Conservation (phyloP, 106 monocot genomes). For the Narthecium ossifragum region DNA sequence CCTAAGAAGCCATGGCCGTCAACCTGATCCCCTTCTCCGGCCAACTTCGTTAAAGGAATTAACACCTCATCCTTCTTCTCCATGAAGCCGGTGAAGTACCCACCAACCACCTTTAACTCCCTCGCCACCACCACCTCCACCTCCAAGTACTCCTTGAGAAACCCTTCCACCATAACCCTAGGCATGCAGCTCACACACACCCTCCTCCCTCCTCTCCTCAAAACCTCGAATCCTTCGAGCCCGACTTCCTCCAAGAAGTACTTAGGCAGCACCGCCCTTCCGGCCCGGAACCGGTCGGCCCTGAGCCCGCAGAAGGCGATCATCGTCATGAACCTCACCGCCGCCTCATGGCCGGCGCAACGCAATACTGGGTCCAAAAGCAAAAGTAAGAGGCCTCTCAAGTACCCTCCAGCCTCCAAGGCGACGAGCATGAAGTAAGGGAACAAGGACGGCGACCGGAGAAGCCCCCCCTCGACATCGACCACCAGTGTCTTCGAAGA, state of each 20-base stretch:
- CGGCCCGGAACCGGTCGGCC: slow-evolving; percentile 28
- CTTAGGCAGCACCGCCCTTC: slow-evolving; percentile 61
- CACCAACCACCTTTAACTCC: slow-evolving; percentile 47
- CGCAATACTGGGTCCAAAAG: slow-evolving; percentile 38
- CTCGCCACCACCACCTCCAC: slow-evolving; percentile 55
- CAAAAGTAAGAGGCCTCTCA: slow-evolving; percentile 58
- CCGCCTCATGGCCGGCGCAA: slow-evolving; percentile 15
- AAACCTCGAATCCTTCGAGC: slow-evolving; percentile 35
- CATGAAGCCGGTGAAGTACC: slow-evolving; percentile 44
- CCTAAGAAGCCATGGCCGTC: too few relatives aligned
- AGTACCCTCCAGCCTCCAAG: slow-evolving; percentile 51
- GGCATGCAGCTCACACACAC: slow-evolving; percentile 59
- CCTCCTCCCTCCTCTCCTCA: slow-evolving; percentile 25
- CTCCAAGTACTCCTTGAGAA: slow-evolving; percentile 48
- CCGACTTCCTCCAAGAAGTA: slow-evolving; percentile 50
- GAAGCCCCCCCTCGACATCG: slow-evolving; percentile 55
- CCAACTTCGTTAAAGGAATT: slow-evolving; percentile 18
- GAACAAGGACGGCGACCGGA: slow-evolving; percentile 42
- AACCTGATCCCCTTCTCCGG: too few relatives aligned
- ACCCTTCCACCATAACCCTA: slow-evolving; percentile 58
- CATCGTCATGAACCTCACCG: slow-evolving; percentile 40
- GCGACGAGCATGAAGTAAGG: slow-evolving; percentile 91
- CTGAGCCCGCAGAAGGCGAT: slow-evolving; percentile 51
- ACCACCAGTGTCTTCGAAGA: slow-evolving; percentile 24
- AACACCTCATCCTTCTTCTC: slow-evolving; percentile 8